Base-by-base conservation (phyloP, 192 early-diverging fungal species). In the Geranomyces variabilis region DNA sequence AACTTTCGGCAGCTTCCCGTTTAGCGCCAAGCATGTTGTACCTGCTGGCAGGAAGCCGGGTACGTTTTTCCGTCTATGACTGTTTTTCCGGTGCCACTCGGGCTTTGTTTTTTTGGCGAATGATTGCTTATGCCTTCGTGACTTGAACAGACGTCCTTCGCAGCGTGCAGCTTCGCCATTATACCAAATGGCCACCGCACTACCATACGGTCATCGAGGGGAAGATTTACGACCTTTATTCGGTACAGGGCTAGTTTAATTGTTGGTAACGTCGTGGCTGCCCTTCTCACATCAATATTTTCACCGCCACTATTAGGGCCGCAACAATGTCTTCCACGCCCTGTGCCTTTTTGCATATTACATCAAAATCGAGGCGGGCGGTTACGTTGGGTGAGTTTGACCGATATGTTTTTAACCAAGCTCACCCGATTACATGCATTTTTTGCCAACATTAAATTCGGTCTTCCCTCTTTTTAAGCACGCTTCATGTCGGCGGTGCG, bases 261-360 rank as follows among this genome's bases (percentile, higher is more conserved):
- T 41, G 36, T 41, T 7, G 36, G 36, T 10, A 41, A 15, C n/a
- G n/a, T 53, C 4, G 24, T 17, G 51, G n/a, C n/a, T n/a, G n/a
- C n/a, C 51, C 51, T 53, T 53, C 51, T 26, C 58, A 28, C 29
- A 5, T 60, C 9, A 6, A 30, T 60, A 26, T 60, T 66, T 67
- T 30, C 14, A 44, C 30, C 17, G n/a, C n/a, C n/a, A n/a, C n/a
- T n/a, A n/a, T n/a, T 31, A 82, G 81, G 73, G 81, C 22, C 78
- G 81, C 31, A 81, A 81, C 67, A 81, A 83, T 62, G 62, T 79
- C 17, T 81, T 83, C 64, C 76, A 81, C 21, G 69, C 73, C 19
- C 57, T 81, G 13, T 61, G 71, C 19, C 31, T 83, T 13, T 83
- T 80, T 71, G 76, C 75, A 19, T 73, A 73, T 66, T 82, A 79